A percentile compares a stretch with the other conserved stretches of the same genome.
phyloP scores from a whole-genome alignment of 129 eudicot species.

The sunflower (Helianthus annuus) region DNA sequence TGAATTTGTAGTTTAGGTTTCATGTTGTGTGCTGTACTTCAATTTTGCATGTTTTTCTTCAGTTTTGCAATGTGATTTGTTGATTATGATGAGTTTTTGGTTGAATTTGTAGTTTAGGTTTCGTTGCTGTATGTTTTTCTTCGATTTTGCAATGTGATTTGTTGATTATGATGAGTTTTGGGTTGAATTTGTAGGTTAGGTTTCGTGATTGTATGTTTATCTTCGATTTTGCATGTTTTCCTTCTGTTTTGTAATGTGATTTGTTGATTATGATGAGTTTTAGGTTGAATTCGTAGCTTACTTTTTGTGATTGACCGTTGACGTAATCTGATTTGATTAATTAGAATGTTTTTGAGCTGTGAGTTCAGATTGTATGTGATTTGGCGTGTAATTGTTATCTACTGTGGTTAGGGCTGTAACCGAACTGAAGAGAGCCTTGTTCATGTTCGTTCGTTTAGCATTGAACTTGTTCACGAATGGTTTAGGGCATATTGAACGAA shows the following conservation, averaged over 20 bases:
- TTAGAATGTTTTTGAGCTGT: too few relatives aligned
- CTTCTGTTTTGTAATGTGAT: constrained; percentile 17
- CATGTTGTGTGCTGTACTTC: too few relatives aligned
- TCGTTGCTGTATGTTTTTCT: neutral
- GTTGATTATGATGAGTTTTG: constrained; percentile 14
- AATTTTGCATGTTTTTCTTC: neutral
- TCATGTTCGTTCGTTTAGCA: too few relatives aligned
- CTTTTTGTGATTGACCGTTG: neutral
- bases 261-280: constrained; percentile 12
- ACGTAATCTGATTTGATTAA: too few relatives aligned
- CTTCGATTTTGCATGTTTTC: constrained; percentile 3
- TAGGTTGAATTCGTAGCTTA: constrained; percentile 4
- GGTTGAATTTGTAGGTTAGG: neutral
- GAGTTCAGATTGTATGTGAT: neutral
- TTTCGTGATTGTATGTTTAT: constrained; percentile 1
- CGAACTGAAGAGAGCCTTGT: too few relatives aligned
- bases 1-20: constrained; percentile 1
- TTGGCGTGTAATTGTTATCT: constrained; percentile 4
- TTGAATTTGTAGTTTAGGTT: constrained; percentile 3
- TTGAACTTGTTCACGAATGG: too few relatives aligned
- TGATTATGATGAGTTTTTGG: constrained; percentile 12
- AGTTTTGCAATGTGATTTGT: constrained; percentile 26
- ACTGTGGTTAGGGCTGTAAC: neutral
- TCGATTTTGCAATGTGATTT: constrained; percentile 22
- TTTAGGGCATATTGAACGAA: too few relatives aligned